Base-by-base conservation (phyloP, 1,284 basidiomycete species). In the Cryptococcus neoformans region DNA sequence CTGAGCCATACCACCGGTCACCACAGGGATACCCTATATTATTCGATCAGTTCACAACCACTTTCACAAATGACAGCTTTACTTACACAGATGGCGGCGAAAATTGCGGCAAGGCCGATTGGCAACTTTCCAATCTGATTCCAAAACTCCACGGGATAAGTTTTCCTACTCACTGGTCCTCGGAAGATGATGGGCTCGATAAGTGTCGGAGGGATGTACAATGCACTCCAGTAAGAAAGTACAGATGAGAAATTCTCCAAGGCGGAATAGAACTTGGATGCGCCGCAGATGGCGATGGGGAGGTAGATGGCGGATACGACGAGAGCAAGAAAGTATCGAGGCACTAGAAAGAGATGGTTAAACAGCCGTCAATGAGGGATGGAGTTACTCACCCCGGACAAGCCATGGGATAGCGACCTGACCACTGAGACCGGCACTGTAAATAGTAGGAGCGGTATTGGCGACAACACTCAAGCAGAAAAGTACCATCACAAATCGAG, bases 281-380 rank as follows among this genome's bases (percentile, higher is more conserved):
- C 62, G 44, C 69, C 72, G 21, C 66, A 65, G 46, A 74, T 74
- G 14, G 75, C 74, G 36, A 78, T 63, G 8, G 81, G 81, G 17
- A 82, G 70, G 62, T 79, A 77, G 63, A 96, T 85, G 1, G 86
- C 90, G 0, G 86, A 88, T 1, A 87, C 86, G 44, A 92, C 72
- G 16, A 95, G 69, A 0, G 92, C 90, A 73, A 95, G 90, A 47
- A 92, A 80, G 72, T 92, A 95, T 68, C 94, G 82, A 0, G 94
- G 93, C 11, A 96, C 84, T 70, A 64, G 50, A 45, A 14, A 6
- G 28, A 28, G 17, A 55, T 39, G 2, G 16, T 56, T 46, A 60
- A 36, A n/a, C 16, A 48, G 14, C 16, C 2, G 28, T 48, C 11
- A 44, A 34, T 17, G 28, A 10, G 48, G 48, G 21, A 6, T 41